Evolutionary conservation across 805 yeast genomes (phyloP).

Genomic region (Myxozyma vanderwaltii): DNA sequence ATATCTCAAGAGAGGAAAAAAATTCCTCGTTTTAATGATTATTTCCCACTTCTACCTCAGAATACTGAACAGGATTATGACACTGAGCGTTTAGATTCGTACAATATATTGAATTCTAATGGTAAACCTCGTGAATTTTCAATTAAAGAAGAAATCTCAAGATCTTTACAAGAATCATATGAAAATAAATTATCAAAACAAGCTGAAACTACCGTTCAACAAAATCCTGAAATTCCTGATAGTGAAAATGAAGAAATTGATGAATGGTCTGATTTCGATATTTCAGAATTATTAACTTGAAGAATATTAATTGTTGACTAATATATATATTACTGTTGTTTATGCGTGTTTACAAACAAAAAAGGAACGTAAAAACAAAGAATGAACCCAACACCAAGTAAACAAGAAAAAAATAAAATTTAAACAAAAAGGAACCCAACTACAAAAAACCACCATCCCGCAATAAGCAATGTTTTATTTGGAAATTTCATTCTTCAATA

Average conservation of each 20-base stretch:
- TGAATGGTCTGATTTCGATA: background rate
- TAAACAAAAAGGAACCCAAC: background rate
- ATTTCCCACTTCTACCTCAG: no score
- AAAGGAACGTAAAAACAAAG: background rate
- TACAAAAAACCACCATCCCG: background rate
- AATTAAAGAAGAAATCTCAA: no score
- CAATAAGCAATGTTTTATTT: background rate
- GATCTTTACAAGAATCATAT: no score
- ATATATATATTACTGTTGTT: no score
- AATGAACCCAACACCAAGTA: background rate
- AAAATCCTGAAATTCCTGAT: background rate
- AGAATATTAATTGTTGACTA: no score
- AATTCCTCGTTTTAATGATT: no score
- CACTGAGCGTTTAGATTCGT: no score
- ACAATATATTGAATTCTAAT: no score
- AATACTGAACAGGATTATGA: no score
- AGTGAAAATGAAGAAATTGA: slow-evolving; percentile 8
- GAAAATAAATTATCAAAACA: background rate
- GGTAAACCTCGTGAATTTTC: no score
- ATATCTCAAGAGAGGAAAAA: background rate
- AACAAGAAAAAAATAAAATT: background rate
- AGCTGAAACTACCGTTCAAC: background rate
- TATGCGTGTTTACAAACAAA: no score
- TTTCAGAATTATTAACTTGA: background rate
- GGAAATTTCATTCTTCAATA: slow-evolving; percentile 10